phyloP scores from a whole-genome alignment of 2,329 filamentous ascomycete genomes.

The Colletotrichum phormii region DNA sequence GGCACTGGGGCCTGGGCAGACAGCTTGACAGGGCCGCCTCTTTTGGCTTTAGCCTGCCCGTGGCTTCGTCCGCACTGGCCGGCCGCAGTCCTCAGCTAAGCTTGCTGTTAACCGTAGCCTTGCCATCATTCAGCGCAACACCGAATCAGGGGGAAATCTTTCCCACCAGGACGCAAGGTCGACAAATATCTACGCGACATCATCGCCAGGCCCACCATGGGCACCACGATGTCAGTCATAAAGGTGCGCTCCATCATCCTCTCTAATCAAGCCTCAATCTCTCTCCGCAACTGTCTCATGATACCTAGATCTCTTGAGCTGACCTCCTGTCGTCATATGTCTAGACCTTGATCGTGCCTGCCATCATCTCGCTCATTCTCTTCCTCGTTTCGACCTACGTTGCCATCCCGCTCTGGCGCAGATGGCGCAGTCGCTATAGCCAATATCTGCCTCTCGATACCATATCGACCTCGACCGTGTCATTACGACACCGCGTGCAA shows the following conservation, averaged over 20 bases:
- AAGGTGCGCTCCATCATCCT: slow-evolving; percentile 43
- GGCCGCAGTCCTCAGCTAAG: slow-evolving; percentile 8
- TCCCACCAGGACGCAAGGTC: neutral
- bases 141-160: neutral
- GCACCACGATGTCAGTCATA: slow-evolving; percentile 48
- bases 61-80: slow-evolving; percentile 22
- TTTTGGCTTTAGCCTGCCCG: slow-evolving; percentile 3
- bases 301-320: slow-evolving; percentile 12
- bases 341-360: slow-evolving; percentile 78
- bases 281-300: slow-evolving; percentile 36
- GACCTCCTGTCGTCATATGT: slow-evolving; percentile 11
- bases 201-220: slow-evolving; percentile 43
- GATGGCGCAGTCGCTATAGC: slow-evolving; percentile 76
- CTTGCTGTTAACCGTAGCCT: slow-evolving; percentile 1
- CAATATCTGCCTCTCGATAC: slow-evolving; percentile 79
- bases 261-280: slow-evolving; percentile 35
- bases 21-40: slow-evolving; percentile 21
- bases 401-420: slow-evolving; percentile 75
- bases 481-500: slow-evolving; percentile 65
- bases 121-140: neutral
- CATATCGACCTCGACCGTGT: slow-evolving; percentile 67
- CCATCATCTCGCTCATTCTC: slow-evolving; percentile 75
- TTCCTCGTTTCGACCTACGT: slow-evolving; percentile 76
- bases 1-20: neutral
- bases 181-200: neutral